These are phyloP conservation scores for Didymella arachidicola DNA, from an alignment of 2,329 filamentous ascomycete species.

Conservation along the genomic window DNA sequence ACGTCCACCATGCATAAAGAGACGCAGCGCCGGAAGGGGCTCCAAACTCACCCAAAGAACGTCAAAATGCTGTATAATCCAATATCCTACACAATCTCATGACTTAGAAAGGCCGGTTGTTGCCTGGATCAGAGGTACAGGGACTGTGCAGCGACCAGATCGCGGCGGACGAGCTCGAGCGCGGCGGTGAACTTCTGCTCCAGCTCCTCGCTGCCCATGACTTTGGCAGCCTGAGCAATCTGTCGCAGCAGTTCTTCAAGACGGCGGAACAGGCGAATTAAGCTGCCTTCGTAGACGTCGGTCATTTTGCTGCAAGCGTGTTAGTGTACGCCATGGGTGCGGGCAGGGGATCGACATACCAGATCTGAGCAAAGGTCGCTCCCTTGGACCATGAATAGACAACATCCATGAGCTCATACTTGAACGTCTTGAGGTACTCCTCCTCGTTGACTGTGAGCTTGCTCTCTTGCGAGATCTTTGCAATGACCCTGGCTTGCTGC, in stretches of 20 bases:
- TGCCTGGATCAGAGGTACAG: conserved; percentile 70
- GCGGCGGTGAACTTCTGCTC: conserved; percentile 90
- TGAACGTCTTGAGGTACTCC: conserved; percentile 87
- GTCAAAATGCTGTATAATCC: conserved; percentile 22
- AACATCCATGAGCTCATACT: conserved; percentile 96
- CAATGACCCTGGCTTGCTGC: conserved; percentile 83
- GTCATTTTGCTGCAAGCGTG: conserved; percentile 86
- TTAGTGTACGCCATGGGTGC: conserved; percentile 5
- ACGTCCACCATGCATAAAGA: conserved; percentile 25
- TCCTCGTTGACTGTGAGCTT: conserved; percentile 95
- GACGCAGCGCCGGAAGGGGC: conserved; percentile 25
- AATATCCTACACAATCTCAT: neutral
- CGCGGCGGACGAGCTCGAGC: conserved; percentile 83
- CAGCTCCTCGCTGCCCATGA: conserved; percentile 96
- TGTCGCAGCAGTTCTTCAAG: conserved; percentile 93
- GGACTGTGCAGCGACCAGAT: conserved; percentile 94
- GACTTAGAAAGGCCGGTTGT: neutral
- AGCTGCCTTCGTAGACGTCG: conserved; percentile 93
- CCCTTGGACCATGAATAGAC: conserved; percentile 92
- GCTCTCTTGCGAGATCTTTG: conserved; percentile 92
- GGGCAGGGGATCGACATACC: conserved; percentile 66
- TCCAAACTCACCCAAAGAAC: conserved; percentile 26
- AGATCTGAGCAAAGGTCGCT: conserved; percentile 89
- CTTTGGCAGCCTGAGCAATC: conserved; percentile 93
- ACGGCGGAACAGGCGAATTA: conserved; percentile 94